Evolutionary conservation across 2,329 filamentous ascomycete species (phyloP).

Genomic region (Exophiala oligosperma): DNA sequence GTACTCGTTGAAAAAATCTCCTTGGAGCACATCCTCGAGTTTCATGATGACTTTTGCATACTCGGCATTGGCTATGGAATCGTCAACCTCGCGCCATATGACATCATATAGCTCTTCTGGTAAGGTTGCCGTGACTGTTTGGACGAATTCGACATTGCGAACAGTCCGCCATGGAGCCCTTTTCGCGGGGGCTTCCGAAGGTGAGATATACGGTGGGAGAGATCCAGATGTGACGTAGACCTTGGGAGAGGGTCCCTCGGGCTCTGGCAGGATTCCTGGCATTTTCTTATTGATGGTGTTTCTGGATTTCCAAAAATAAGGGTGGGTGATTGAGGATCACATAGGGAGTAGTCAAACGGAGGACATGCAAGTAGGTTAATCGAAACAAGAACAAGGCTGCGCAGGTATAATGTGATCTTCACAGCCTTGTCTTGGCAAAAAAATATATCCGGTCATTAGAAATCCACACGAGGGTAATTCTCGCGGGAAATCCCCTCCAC

Average conservation of each 20-base stretch:
- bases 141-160: slow-evolving; percentile 63
- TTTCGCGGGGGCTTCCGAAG: slow-evolving; percentile 67
- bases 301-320: too few species aligned
- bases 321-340: too few species aligned
- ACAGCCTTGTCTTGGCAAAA: too few species aligned
- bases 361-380: too few species aligned
- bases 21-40: slow-evolving; percentile 68
- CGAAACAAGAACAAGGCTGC: too few species aligned
- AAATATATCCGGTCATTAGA: too few species aligned
- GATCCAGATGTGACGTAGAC: slow-evolving; percentile 66
- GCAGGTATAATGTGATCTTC: too few species aligned
- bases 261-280: slow-evolving; percentile 4
- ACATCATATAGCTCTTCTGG: slow-evolving; percentile 51
- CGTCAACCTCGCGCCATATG: slow-evolving; percentile 55
- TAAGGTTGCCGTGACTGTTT: slow-evolving; percentile 70
- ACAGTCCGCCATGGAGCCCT: slow-evolving; percentile 76
- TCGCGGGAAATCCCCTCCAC: too few species aligned
- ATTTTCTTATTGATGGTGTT: background rate
- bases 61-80: slow-evolving; percentile 38
- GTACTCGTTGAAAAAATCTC: slow-evolving; percentile 78
- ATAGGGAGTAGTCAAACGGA: too few species aligned
- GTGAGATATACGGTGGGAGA: slow-evolving; percentile 62
- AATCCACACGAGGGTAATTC: too few species aligned
- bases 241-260: slow-evolving; percentile 15
- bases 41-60: slow-evolving; percentile 74